Conservation (phyloP, 2,329 filamentous ascomycete genomes). For the Chalaropsis thielavioides region DNA sequence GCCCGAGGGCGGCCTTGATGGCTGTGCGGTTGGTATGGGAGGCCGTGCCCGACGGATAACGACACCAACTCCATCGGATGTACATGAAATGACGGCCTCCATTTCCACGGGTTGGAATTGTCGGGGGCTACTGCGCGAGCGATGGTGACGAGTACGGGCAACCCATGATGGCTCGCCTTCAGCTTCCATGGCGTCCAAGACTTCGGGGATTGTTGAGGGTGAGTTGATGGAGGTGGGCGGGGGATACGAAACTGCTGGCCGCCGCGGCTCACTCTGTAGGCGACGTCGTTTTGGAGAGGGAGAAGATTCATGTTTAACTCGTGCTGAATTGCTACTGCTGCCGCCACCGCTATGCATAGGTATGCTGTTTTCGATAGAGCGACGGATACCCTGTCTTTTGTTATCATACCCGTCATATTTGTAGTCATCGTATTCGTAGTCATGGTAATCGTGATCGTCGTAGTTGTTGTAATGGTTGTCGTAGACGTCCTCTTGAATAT, state of each 20-base stretch:
- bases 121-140: neutral
- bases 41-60: conserved; percentile 62
- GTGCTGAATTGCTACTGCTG: neutral
- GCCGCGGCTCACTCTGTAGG: neutral
- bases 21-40: conserved; percentile 45
- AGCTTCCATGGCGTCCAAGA: conserved; percentile 23
- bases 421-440: conserved; percentile 21
- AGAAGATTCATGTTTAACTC: conserved; percentile 12
- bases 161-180: conserved; percentile 22
- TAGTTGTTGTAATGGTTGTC: conserved; percentile 30
- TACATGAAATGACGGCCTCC: conserved; percentile 83
- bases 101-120: conserved; percentile 41
- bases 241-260: conserved; percentile 13
- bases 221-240: conserved; percentile 14
- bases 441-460: conserved; percentile 21
- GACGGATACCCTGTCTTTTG: neutral
- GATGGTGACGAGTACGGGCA: conserved; percentile 25
- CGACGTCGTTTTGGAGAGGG: conserved; percentile 10
- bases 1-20: conserved; percentile 33
- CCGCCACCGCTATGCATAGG: neutral
- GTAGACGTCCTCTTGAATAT: conserved; percentile 34
- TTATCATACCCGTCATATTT: conserved; percentile 11
- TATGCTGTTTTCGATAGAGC: neutral
- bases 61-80: conserved; percentile 74
- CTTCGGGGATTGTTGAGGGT: conserved; percentile 10